Base-by-base conservation (phyloP, 495 filamentous ascomycete species). In the Lasiosphaeriaceae sp. region DNA sequence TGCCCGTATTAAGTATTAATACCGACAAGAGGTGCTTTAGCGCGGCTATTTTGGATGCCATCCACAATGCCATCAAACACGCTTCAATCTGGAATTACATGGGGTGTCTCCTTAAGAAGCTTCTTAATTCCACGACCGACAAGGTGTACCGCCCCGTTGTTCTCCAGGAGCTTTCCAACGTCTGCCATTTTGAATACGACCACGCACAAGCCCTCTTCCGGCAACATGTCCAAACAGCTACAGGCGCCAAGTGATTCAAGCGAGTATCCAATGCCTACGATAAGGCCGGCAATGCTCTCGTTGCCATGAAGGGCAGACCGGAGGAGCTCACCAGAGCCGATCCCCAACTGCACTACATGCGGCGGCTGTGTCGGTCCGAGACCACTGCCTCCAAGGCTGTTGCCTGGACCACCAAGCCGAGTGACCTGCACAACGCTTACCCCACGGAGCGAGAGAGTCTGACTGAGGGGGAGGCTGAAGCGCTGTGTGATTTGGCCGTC, bases 81-180 rank as follows among this genome's bases (percentile, higher is more conserved):
- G 52, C 59, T 29, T 66, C 68, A 11, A 55, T 74, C 37, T 78
- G 73, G 75, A 61, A 58, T 22, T 75, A 73, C 54, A 39, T 78
- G 5, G 46, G 34, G 23, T 52, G 44, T 2, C 67, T 77, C 12
- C 61, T 78, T n/a, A 53, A 66, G 21, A 53, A 31, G 26, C 47
- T 58, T 5, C 55, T 74, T 8, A 54, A 35, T 14, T 55, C 29
- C 1, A 20, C 46, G 1, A 45, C 29, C 2, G 66, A 70, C 53
- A 68, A 66, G 49, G 29, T 41, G 21, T 60, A 66, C 47, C 53
- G 55, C 7, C 20, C 52, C n/a, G 62, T 65, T 16, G 21, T 73
- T 19, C 60, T 71, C 1, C 73, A 75, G 35, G 72, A 77, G 41
- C 39, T 75, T 1, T 54, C 66, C 20, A 76, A 74, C 45, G 57